A percentile compares a stretch with the other conserved stretches of the same genome.
Evolutionary conservation across 2,329 filamentous ascomycete genomes (phyloP).

Genomic region (Cladophialophora bantiana): DNA sequence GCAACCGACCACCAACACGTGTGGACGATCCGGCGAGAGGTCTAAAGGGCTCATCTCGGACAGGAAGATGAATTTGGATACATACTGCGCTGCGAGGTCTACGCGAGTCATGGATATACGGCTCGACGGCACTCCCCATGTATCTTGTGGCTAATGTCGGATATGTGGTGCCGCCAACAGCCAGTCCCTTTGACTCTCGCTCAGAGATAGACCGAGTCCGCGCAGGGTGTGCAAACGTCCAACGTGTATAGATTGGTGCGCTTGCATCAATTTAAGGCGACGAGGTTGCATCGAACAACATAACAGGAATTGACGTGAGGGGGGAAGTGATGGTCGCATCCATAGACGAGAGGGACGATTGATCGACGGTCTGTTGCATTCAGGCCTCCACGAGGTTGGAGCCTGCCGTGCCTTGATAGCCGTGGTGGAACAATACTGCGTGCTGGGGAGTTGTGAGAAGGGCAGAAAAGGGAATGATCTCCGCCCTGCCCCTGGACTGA

Average conservation of each 20-base stretch:
- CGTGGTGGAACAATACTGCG: neutral
- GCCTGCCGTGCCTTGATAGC: conserved; percentile 13
- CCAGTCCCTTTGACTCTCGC: neutral
- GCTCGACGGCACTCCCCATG: neutral
- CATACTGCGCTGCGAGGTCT: neutral
- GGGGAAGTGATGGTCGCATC: conserved; percentile 6
- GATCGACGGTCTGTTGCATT: conserved; percentile 26
- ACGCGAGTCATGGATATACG: conserved; percentile 2
- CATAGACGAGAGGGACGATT: conserved; percentile 14
- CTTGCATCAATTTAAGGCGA: neutral
- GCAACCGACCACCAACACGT: conserved; percentile 18
- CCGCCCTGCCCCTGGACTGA: neutral
- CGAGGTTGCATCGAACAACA: conserved; percentile 23
- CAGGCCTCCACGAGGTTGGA: conserved; percentile 13
- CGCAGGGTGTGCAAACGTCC: neutral
- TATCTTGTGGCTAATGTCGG: neutral
- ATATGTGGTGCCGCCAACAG: conserved; percentile 2
- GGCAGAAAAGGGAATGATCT: neutral
- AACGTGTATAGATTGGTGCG: conserved; percentile 1
- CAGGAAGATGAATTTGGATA: neutral
- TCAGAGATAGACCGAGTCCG: conserved; percentile 12
- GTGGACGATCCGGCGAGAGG: conserved; percentile 22
- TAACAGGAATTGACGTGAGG: neutral
- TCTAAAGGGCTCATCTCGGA: conserved; percentile 2
- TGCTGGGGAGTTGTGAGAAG: neutral